Base-by-base conservation (phyloP, 2,329 filamentous ascomycete species). In the Sporothrix pallida region DNA sequence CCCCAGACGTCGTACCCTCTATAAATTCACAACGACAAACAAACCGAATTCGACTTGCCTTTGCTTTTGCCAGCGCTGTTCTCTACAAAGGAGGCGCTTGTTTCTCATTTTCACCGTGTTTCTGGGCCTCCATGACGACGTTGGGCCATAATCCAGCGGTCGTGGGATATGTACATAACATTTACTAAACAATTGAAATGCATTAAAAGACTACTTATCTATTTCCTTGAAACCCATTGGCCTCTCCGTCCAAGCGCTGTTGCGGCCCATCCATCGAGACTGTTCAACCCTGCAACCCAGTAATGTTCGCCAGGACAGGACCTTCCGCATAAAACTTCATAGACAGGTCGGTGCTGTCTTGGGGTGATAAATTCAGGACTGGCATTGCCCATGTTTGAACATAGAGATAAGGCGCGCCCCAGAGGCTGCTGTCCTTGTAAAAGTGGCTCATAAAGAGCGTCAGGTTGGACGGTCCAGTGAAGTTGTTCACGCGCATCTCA, bases 1-100 rank as follows among this genome's bases (percentile, higher is more conserved):
- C 92, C 94, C 44, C 85, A 89, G 77, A 94, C 93, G 20, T 90
- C 93, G 76, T 97, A 96, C 82, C 95, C 95, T 54, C 88, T 98
- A 73, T 77, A 75, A 37, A 37, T 26, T 3, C 2, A 37, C 5
- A 37, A 72, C 60, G 42, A 31, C 68, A 44, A 46, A 52, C 23
- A 62, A 54, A 5, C 31, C 23, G 58, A 70, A 50, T 44, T 26
- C 56, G 63, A 44, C 23, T 56, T 70, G 12, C 54, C 20, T 50
- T 44, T n/a, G 31, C 50, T 58, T 63, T 44, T 58, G 12, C 31
- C 46, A 54, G 37, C 37, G 42, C n/a, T 8, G 2, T 17, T 8
- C 20, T 67, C 10, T 6, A 20, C 56, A 20, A 6, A 26, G 3
- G 37, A 46, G 20, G 60, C 60, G 60, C 60, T 23, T 46, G 37